Conservation (phyloP, 345 rosid species). For the Brassica nigra region DNA sequence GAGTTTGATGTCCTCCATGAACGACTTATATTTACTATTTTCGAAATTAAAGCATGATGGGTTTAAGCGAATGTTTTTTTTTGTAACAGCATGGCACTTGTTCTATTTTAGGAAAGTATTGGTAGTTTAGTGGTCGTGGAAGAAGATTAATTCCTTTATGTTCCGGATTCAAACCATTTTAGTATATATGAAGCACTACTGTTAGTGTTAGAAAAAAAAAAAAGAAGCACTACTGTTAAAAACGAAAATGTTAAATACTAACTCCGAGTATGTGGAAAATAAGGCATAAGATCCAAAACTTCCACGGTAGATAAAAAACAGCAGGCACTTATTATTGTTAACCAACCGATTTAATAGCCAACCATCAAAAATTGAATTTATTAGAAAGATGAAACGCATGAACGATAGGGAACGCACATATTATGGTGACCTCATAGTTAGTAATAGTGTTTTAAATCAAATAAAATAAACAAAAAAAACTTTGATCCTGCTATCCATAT, state of each 20-base stretch:
- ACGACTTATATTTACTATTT: not conserved
- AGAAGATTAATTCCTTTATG: not conserved
- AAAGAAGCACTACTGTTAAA: not conserved
- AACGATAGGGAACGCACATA: not conserved
- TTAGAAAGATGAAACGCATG: not conserved
- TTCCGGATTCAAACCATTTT: not conserved
- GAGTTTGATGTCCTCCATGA: no score
- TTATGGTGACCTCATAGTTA: not conserved
- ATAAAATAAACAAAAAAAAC: not conserved
- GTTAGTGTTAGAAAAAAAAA: no score
- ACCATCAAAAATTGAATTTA: not conserved
- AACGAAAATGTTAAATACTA: not conserved
- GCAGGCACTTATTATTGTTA: not conserved
- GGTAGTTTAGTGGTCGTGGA: not conserved
- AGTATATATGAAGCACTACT: not conserved
- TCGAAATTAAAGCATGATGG: not conserved
- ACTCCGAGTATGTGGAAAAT: not conserved
- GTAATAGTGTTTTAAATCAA: not conserved
- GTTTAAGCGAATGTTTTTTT: not conserved
- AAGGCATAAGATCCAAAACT: not conserved
- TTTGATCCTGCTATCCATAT: not conserved
- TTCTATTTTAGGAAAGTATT: no score
- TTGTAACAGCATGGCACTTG: not conserved
- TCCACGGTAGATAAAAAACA: not conserved
- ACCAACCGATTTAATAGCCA: not conserved